Evolutionary conservation across 164 flowering plant genomes (phyloP).

Genomic region (Houttuynia cordata): DNA sequence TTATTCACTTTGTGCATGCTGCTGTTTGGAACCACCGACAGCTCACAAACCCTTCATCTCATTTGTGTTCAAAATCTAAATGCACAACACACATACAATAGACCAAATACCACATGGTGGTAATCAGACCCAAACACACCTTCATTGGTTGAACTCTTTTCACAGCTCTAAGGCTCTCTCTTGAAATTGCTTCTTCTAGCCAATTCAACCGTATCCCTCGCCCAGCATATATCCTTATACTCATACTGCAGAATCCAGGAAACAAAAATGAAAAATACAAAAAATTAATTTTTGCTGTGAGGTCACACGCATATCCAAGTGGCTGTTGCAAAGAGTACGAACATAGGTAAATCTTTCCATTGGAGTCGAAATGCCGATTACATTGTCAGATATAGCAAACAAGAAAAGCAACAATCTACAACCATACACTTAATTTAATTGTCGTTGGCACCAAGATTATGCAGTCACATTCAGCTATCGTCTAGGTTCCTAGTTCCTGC

Average conservation of each 20-base stretch:
- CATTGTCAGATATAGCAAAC: background rate
- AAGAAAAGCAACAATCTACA: no score
- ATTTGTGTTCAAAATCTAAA: no score
- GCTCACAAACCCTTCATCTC: no score
- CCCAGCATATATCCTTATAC: slow-evolving; percentile 60
- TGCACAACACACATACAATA: background rate
- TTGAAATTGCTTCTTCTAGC: slow-evolving; percentile 86
- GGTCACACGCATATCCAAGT: background rate
- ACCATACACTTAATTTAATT: no score
- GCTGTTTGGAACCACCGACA: no score
- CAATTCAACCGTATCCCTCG: slow-evolving; percentile 56
- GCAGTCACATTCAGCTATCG: no score
- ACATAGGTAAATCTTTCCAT: background rate
- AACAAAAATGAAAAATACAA: background rate
- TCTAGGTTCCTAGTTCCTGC: no score
- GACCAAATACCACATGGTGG: background rate
- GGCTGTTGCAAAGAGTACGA: background rate
- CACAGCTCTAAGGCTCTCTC: slow-evolving; percentile 78
- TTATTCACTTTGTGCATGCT: background rate
- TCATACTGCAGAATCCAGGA: slow-evolving; percentile 15
- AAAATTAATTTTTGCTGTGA: background rate
- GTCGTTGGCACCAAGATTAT: no score
- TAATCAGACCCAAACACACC: slow-evolving; percentile 22
- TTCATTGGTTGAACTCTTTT: slow-evolving; percentile 47
- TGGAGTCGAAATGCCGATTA: background rate